Base-by-base conservation (phyloP, 345 rosid genomes). In the Eutrema yunnanense region DNA sequence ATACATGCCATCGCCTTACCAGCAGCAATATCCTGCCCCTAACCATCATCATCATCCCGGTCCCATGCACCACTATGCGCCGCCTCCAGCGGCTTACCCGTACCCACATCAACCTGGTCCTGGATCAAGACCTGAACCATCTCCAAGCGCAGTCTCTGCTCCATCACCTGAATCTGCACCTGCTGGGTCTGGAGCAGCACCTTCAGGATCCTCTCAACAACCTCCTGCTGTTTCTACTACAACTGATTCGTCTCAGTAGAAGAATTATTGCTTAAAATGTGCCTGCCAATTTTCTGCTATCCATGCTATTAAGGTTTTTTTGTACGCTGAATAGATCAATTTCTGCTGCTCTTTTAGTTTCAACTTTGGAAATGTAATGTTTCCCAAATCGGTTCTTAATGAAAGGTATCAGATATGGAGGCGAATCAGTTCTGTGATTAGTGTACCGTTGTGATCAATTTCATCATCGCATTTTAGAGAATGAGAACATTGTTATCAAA, bases 1-100 rank as follows among this genome's bases (percentile, higher is more conserved):
- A 2, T 87, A 86, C 54, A 81, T 86, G 92, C 89, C 78, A 61
- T 85, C 81, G 22, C 83, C 89, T 32, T 87, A 87, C 77, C 97
- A 86, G 72, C 94, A 85, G 73, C 80, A 2, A 92, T 86, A 86
- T 47, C 84, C 87, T 44, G 81, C 34, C 6, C 34, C 83, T 14
- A 73, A 81, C 27, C 80, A 81, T 4, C 84, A 84, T 64, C 54
- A 73, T 1, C 70, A 75, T 6, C 60, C 75, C 0, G 67, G 82
- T 27, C 78, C 80, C 11, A 51, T 72, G 72, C 83, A 82, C 9
- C 84, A 80, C 11, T 84, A 87, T 41, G 82, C 72, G 9, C 71
- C 48, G 0, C 83, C 75, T 19, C 82, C 78, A 60, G 52, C 75
- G 16, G 8, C 66, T 37, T 81, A 77, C 36, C 89, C 79, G 12